Evolutionary conservation across 495 filamentous ascomycete species (phyloP), one percentile per base, ranked within the genome.

Genomic region (Trichoderma gamsii): DNA sequence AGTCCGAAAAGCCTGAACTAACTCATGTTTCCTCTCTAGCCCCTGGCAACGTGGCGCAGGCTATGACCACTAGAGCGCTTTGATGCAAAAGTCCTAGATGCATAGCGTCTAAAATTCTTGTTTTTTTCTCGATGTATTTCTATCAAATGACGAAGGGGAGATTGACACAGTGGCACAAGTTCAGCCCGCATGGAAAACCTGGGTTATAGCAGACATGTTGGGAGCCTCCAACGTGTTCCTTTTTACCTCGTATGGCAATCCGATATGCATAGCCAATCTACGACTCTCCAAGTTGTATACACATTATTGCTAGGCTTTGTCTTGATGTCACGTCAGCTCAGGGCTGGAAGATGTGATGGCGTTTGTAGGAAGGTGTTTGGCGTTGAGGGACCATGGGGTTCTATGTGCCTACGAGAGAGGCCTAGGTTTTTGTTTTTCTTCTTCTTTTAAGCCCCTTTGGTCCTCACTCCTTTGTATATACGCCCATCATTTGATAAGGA

Each of bases 1-100:
- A 32, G n/a, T 25, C 13, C 27, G 16, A 32, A 6, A 13, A 41
- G 35, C 49, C 29, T 29, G 49, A 15, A 43, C 73, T 77, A 73
- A 75, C 69, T 69, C 66, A 64, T 66, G 12, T 67, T 9, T 29
- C 29, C 35, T 21, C 21, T 27, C 1, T 64, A 85, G 83, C 71
- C 78, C 79, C 32, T 86, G 83, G 83, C 83, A 86, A 73, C 78
- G 82, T 68, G 83, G 83, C 61, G 83, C 83, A 27, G 83, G 83
- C 65, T 86, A 86, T 71, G 83, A 86, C 9, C 44, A 66, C 21
- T 49, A 49, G 43, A 66, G 43, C 15, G 13, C 18, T 43, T 43
- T 41, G 21, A 46, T 46, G 41, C 9, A 46, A 46, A 7, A 46
- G 3, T 16, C 2, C 13, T 11, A 16, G 15, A 44, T 44, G 15